Base-by-base conservation (phyloP, 768 basidiomycete species). In the Termitomyces bulborhizus region DNA sequence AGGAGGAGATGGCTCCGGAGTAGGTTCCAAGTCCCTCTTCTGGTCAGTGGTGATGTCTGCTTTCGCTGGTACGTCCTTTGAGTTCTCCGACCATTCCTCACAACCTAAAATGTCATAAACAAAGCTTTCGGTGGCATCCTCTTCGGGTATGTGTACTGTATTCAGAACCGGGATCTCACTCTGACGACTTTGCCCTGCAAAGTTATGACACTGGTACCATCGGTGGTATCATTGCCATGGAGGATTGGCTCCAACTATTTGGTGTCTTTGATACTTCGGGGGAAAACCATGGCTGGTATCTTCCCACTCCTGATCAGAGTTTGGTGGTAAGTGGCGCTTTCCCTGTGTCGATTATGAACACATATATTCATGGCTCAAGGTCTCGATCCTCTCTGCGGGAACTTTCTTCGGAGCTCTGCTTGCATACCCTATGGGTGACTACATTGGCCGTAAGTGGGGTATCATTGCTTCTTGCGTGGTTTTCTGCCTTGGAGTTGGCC, bases 201-300 rank as follows among this genome's bases (percentile, higher is more conserved):
- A 60, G 76, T 49, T 93, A 90, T 68, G 91, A 93, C 70, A 90
- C 91, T 51, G 92, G 92, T 62, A 81, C 81, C 62, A 91, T 93
- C 74, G 82, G 80, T 56, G 92, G 91, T 69, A 76, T 91, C 68
- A 82, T 80, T 52, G 81, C 73, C 48, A 88, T 88, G 81, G 50
- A 71, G 56, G 70, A 83, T 42, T 83, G 81, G 76, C 68, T 85
- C 56, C 56, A 69, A 46, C 74, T 77, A 12, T 85, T 83, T 60
- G 83, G 79, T 57, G 58, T 58, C 16, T 64, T 57, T 37, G 61
- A 66, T 34, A 37, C 39, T n/a, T 21, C 46, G 6, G 39, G 39
- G 46, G 52, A 12, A 65, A 62, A 53, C 71, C 49, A 29, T 29
- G 60, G 53, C 26, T 71, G 82, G 57, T 74, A 80, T 32, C 64